Percentiles rank a stretch among this genome's conserved stretches.
Conservation (phyloP, 257 asterid species). For the Solanum lycopersicoides region DNA sequence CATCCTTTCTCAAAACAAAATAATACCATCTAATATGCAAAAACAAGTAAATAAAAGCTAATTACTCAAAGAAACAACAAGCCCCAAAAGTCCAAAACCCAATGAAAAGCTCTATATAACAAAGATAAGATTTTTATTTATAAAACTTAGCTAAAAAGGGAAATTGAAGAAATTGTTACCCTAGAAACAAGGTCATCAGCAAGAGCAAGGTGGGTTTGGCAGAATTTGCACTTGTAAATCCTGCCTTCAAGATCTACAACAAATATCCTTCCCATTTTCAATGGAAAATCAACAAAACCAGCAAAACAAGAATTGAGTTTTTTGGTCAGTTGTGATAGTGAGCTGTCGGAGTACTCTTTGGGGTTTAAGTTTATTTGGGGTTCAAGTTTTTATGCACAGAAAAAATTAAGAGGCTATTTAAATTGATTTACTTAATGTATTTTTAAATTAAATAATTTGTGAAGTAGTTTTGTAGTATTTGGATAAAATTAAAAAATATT, state of each 20-base stretch:
- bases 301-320: not conserved
- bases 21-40: not conserved
- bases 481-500: too few species aligned
- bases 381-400: too few species aligned
- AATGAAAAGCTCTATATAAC: not conserved
- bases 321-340: not conserved
- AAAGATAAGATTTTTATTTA: not conserved
- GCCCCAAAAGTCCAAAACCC: not conserved
- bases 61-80: not conserved
- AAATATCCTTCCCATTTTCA: constrained; percentile 64
- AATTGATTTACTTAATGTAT: too few species aligned
- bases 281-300: not conserved
- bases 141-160: not conserved
- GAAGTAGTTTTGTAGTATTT: too few species aligned
- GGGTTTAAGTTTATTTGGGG: not conserved
- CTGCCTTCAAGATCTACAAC: constrained; percentile 62
- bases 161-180: constrained; percentile 14
- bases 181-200: constrained; percentile 44
- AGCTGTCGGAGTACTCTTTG: not conserved
- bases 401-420: too few species aligned
- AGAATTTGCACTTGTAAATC: constrained; percentile 63
- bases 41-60: not conserved
- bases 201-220: constrained; percentile 60
- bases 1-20: not conserved
- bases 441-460: too few species aligned